Conservation (phyloP, 2,329 filamentous ascomycete species). For the Rosellinia necatrix region DNA sequence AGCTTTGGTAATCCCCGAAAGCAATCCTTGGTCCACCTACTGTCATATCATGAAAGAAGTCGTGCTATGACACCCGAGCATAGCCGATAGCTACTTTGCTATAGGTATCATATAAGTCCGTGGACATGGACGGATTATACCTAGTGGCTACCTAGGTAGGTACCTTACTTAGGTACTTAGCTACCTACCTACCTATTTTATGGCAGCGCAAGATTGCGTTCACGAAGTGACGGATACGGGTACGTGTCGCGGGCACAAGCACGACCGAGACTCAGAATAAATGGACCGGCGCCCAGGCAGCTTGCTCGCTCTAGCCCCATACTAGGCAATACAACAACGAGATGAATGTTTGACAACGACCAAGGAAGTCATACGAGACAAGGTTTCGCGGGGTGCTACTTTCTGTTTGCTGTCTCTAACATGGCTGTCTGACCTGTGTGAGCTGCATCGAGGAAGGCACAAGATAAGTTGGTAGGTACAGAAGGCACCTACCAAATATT, state of each 20-base stretch:
- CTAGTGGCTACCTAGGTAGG: too few species aligned
- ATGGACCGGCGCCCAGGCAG: too few species aligned
- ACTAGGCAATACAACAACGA: background rate
- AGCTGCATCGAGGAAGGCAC: background rate
- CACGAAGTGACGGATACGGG: background rate
- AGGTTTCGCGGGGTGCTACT: slow-evolving; percentile 5
- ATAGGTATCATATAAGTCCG: background rate
- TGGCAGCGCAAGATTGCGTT: background rate
- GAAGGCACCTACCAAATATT: background rate
- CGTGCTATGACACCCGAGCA: background rate
- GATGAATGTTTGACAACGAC: background rate
- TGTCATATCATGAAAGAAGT: background rate
- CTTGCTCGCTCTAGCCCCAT: too few species aligned
- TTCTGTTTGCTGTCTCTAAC: slow-evolving; percentile 7
- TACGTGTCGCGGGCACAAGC: background rate
- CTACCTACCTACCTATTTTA: background rate
- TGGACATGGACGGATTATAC: background rate
- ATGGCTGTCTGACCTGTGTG: background rate
- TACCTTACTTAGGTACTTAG: too few species aligned
- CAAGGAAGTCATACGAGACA: background rate
- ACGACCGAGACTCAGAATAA: background rate
- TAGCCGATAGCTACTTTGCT: background rate
- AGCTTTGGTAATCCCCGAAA: slow-evolving; percentile 20
- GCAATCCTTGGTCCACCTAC: background rate
- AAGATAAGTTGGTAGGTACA: background rate